A percentile compares a stretch with the other conserved stretches of the same genome.
Conservation (phyloP, 495 filamentous ascomycete genomes). For the Aspergillus indologenus region DNA sequence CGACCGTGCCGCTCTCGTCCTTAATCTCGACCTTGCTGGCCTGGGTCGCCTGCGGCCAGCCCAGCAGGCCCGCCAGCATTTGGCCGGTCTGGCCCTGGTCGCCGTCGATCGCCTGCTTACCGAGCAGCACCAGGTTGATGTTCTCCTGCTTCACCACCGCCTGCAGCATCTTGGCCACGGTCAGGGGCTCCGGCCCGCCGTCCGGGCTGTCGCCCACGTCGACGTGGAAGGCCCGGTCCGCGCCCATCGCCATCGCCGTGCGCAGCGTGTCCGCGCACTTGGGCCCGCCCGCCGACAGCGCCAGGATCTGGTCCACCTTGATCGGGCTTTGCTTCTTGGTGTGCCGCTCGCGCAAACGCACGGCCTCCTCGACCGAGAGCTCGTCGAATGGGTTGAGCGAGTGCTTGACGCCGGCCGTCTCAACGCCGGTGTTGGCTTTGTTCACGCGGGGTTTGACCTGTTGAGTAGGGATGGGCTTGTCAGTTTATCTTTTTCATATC, state of each 20-base stretch:
- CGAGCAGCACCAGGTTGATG: conserved; percentile 86
- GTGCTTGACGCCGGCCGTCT: conserved; percentile 90
- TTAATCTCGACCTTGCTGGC: conserved; percentile 76
- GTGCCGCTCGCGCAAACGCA: conserved; percentile 82
- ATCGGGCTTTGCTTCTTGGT: conserved; percentile 32
- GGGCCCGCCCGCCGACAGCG: conserved; percentile 78
- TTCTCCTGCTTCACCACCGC: conserved; percentile 75
- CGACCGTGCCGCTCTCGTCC: conserved; percentile 53
- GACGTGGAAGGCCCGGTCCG: conserved; percentile 85
- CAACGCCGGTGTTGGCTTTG: conserved; percentile 89
- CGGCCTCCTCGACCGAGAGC: conserved; percentile 92
- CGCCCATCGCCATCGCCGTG: conserved; percentile 98
- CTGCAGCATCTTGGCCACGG: conserved; percentile 82
- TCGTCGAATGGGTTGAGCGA: conserved; percentile 99
- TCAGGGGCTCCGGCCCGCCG: conserved; percentile 76
- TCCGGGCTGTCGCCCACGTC: conserved; percentile 55
- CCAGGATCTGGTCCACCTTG: conserved; percentile 82
- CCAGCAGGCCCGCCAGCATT: conserved; percentile 91
- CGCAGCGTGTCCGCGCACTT: conserved; percentile 85
- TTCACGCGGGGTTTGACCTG: conserved; percentile 98
- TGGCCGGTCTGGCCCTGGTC: conserved; percentile 95
- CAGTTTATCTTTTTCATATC: background rate
- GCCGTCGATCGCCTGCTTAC: conserved; percentile 97
- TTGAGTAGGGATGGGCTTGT: background rate
- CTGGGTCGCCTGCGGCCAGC: conserved; percentile 93